Evolutionary conservation across 768 basidiomycete genomes (phyloP), one percentile per base, ranked within the genome.

Genomic region (Hericium alpestre): DNA sequence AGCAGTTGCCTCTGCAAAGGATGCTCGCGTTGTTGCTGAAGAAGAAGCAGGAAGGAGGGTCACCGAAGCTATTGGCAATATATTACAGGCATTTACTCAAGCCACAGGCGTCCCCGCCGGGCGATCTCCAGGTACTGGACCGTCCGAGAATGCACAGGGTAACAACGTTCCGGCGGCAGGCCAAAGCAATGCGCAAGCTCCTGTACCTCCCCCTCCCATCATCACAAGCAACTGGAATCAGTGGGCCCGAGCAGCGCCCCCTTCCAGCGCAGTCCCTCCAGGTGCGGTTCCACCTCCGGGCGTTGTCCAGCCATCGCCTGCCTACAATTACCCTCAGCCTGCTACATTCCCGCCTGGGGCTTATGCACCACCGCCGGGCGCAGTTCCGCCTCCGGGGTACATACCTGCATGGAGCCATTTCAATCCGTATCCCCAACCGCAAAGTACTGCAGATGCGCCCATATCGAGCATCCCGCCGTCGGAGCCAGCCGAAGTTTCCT

Each of bases 31-130:
- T 40, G 66, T 66, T 22, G 70, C 80, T 1, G 87, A 90, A 64
- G 79, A 80, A 62, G 83, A 85, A 61, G 87, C 88, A 1, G 79
- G 81, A 13, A 72, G 74, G 46, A 74, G 79, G 53, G 79, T 89
- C 15, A 77, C 83, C 3, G 81, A 86, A 27, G 80, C 83, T 8
- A 68, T 91, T 32, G 80, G 77, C 6, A 74, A 74, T 49, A 69
- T 90, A 37, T 73, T 87, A 58, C 78, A 77, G 43, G 69, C 78
- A 22, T 71, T 89, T n/a, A 77, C 71, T 23, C 69, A 66, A 49
- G 65, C 27, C n/a, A 53, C 49, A 16, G 43, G n/a, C 43, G 43
- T 15, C 16, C 43, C 43, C 43, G 43, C 8, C 16, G 22, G 8
- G 32, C 32, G 32, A 32, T 32, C 32, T 10, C 32, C 32, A 32